Evolutionary conservation across 495 filamentous ascomycete genomes (phyloP), one percentile per base, ranked within the genome.

Genomic region (Aspergillus asperescens): DNA sequence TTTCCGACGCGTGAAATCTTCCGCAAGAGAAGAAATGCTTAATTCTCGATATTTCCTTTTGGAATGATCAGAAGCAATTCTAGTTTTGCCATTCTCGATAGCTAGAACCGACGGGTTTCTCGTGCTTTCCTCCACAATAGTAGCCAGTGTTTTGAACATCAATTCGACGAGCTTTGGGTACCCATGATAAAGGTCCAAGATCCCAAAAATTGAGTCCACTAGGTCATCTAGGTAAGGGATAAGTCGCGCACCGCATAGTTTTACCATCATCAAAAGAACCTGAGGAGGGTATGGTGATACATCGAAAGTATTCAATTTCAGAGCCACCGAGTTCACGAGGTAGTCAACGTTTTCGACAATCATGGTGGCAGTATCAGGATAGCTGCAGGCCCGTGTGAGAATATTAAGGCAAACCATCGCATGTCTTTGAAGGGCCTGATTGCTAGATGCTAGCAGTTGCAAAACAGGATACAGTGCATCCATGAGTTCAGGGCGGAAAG

Each of bases 261-360:
- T 84, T 48, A 97, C 78, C 88, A 99, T 93, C 90, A 99, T 96
- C 8, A 87, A 77, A 12, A 99, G 73, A 0, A 97, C 94, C 57
- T 89, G 85, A 13, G 91, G 90, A 8, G 90, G 89, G 50, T 94
- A 85, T 2, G 92, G 92, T 0, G 89, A 92, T 48, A 96, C 82
- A 47, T 96, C 89, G 60, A 95, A 89, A 0, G 83, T 89, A 56
- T 95, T 96, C 23, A 99, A 76, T 51, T 92, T 89, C 19, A 96
- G 71, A 0, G 87, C 87, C 5, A 97, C 83, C 0, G 92, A 87
- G 62, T 96, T 97, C 41, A 96, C 85, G 69, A 99, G 85, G 64
- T 99, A 99, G 66, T 99, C 93, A 20, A 87, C 90, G 56, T 99
- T 99, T 25, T 89, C 84, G 40, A 96, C 78, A 39, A 99, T 83